Percentiles rank a stretch among this genome's conserved stretches.
Evolutionary conservation across 129 eudicot species (phyloP).

Genomic region (Helichrysum umbraculigerum): DNA sequence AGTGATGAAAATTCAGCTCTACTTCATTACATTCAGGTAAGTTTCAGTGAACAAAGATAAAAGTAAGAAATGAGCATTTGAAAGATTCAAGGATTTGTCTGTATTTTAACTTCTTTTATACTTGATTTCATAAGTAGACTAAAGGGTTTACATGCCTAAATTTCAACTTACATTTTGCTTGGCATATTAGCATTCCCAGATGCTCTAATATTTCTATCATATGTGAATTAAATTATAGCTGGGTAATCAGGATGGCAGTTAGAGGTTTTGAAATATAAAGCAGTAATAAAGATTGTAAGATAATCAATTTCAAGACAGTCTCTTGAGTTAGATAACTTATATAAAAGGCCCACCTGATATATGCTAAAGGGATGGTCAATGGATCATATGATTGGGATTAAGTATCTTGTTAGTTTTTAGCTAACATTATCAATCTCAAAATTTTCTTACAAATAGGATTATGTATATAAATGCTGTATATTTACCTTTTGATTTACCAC

Average conservation of each 20-base stretch:
- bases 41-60: not conserved
- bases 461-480: too few relatives aligned
- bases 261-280: not conserved
- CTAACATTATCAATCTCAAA: too few relatives aligned
- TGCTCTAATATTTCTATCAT: not conserved
- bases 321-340: too few relatives aligned
- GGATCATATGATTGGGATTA: too few relatives aligned
- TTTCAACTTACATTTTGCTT: not conserved
- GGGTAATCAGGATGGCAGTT: not conserved
- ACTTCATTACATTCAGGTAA: conserved; percentile 93
- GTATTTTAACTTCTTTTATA: too few relatives aligned
- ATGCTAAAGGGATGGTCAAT: too few relatives aligned
- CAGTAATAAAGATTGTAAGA: not conserved
- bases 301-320: not conserved
- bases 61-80: too few relatives aligned
- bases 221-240: not conserved
- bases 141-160: not conserved
- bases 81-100: not conserved
- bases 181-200: not conserved
- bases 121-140: not conserved
- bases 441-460: too few relatives aligned
- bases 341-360: too few relatives aligned
- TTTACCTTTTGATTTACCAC: too few relatives aligned
- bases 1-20: conserved; percentile 96
- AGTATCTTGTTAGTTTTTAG: too few relatives aligned